Evolutionary conservation across 495 filamentous ascomycete species (phyloP).

Genomic region (Daldinia vernicosa): DNA sequence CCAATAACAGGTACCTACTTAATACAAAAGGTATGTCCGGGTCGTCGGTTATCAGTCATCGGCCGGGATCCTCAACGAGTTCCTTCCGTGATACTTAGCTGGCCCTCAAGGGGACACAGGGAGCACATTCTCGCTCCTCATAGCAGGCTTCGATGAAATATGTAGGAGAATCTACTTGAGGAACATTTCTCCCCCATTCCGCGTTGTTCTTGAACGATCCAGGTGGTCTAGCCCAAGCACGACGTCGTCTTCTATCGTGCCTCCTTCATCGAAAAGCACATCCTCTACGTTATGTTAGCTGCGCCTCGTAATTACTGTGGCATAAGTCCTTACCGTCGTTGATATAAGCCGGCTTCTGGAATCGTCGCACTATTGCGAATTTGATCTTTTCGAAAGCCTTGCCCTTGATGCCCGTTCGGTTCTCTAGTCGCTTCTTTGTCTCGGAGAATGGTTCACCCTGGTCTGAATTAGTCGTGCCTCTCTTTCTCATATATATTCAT

Average conservation of each 20-base stretch:
- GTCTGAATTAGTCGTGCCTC: slow-evolving; percentile 23
- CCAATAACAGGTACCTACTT: slow-evolving; percentile 23
- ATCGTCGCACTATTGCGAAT: slow-evolving; percentile 85
- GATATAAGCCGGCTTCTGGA: slow-evolving; percentile 81
- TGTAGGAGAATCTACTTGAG: slow-evolving; percentile 54
- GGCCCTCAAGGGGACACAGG: background rate
- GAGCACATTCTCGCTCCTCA: slow-evolving; percentile 1
- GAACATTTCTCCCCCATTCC: slow-evolving; percentile 67
- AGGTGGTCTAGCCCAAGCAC: slow-evolving; percentile 88
- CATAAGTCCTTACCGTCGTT: slow-evolving; percentile 75
- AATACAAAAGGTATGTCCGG: slow-evolving; percentile 33
- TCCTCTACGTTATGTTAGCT: slow-evolving; percentile 68
- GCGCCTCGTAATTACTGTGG: background rate
- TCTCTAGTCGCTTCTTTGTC: slow-evolving; percentile 88
- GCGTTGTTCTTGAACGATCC: slow-evolving; percentile 67
- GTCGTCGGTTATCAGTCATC: slow-evolving; percentile 7
- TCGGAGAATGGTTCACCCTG: slow-evolving; percentile 88
- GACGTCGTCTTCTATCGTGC: slow-evolving; percentile 70
- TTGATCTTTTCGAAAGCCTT: slow-evolving; percentile 99
- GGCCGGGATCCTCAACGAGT: slow-evolving; percentile 7
- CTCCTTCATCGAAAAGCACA: slow-evolving; percentile 76
- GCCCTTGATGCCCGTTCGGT: slow-evolving; percentile 91
- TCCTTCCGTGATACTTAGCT: background rate
- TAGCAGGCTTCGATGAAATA: background rate
- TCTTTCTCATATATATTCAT: background rate